Evolutionary conservation across 1,284 basidiomycete genomes (phyloP), one percentile per base, ranked within the genome.

Genomic region (Heterobasidion annosum): DNA sequence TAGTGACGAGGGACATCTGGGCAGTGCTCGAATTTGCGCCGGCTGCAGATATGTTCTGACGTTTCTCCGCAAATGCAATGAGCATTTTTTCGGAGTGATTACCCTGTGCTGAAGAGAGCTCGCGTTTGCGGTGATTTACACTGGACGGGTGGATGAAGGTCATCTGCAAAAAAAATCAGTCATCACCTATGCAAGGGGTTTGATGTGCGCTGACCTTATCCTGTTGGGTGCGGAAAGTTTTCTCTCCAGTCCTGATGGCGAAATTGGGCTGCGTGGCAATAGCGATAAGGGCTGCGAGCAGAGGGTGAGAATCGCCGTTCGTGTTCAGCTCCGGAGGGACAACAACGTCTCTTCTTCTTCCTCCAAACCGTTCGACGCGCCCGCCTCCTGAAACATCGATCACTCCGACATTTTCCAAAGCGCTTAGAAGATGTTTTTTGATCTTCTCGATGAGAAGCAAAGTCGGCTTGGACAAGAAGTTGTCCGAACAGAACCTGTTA

Each of bases 251-350:
- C 40, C 88, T 76, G 53, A 98, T 82, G 2, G 91, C 94, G 71
- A 94, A 97, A 68, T 97, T 96, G n/a, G 95, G 95, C 61, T 94
- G 92, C 0, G 82, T 83, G 0, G 92, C 91, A 53, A 93, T 82
- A 2, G 93, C 84, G 61, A 98, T 88, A 53, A 98, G 74, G 1
- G 89, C 92, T 10, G 90, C 85, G 16, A 97, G 73, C n/a, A 98
- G 69, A 13, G 95, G 88, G 6, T 85, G 68, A 44, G 85, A 91
- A 53, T 88, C 76, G 35, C 81, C 81, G 65, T 98, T 92, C 59
- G 71, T 73, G 64, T 91, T 92, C 56, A 96, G 70, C 59, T 82
- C 79, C 3, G 75, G 68, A 7, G 92, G 92, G 9, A 93, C 76
- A 1, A 25, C 25, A 25, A 4, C 59, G 63, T 54, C 71, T 56